These are phyloP conservation scores for Thamnidium elegans DNA, from an alignment of 192 early-diverging fungal species.

Conservation along the genomic window DNA sequence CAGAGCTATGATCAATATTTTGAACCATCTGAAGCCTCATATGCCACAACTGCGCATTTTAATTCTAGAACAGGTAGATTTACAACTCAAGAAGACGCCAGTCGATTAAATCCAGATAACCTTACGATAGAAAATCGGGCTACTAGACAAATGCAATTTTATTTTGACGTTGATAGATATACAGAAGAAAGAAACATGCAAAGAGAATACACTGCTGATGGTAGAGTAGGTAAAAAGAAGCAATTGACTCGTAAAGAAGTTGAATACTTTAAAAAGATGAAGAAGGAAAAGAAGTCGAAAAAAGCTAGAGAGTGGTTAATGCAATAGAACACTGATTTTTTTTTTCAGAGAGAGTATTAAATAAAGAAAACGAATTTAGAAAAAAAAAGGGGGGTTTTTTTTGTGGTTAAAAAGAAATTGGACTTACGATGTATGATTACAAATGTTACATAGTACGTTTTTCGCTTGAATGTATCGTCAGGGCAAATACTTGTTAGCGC, in stretches of 20 bases:
- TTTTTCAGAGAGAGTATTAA: no score
- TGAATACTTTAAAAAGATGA: slow-evolving; percentile 34
- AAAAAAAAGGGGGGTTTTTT: no score
- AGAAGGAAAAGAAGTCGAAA: slow-evolving; percentile 42
- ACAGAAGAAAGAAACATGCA: slow-evolving; percentile 25
- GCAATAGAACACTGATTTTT: neutral
- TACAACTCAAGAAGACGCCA: slow-evolving; percentile 18
- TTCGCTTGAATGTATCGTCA: no score
- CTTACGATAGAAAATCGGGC: slow-evolving; percentile 36
- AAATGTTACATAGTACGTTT: no score
- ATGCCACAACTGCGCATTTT: slow-evolving; percentile 35
- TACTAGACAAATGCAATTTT: slow-evolving; percentile 38
- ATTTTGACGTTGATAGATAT: slow-evolving; percentile 43
- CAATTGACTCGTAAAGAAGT: slow-evolving; percentile 33
- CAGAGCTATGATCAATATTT: neutral
- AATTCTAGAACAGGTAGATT: slow-evolving; percentile 42
- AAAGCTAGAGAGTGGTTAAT: slow-evolving; percentile 36
- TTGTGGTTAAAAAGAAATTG: no score
- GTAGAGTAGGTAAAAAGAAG: slow-evolving; percentile 8
- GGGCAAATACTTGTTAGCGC: no score
- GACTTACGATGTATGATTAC: no score
- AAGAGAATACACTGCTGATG: neutral
- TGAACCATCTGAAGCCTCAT: neutral
- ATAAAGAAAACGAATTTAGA: no score
- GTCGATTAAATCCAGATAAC: slow-evolving; percentile 35